phyloP scores from a whole-genome alignment of 2,329 filamentous ascomycete species.

The Nothophoma quercina region DNA sequence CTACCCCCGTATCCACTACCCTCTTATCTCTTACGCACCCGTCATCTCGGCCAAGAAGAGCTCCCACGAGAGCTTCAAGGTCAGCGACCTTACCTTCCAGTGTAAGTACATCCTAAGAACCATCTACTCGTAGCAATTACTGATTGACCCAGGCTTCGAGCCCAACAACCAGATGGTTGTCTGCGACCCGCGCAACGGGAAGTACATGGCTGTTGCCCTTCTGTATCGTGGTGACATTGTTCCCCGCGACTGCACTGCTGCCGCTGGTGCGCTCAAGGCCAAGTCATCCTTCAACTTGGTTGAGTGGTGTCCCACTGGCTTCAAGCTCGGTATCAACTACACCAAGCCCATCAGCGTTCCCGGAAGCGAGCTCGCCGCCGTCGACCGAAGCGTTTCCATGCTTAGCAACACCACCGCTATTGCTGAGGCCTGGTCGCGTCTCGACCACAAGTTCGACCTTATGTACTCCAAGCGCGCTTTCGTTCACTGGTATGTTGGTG shows the following conservation, averaged over 20 bases:
- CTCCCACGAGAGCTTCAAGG: conserved; percentile 87
- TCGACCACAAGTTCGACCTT: conserved; percentile 78
- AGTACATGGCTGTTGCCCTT: conserved; percentile 78
- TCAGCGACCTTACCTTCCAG: conserved; percentile 77
- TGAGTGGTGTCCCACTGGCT: conserved; percentile 78
- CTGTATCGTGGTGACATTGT: conserved; percentile 77
- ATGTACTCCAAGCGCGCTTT: conserved; percentile 82
- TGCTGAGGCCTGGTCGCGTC: conserved; percentile 74
- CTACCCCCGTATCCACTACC: conserved; percentile 77
- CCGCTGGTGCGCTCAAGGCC: conserved; percentile 72
- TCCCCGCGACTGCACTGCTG: conserved; percentile 72
- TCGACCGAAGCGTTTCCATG: conserved; percentile 92
- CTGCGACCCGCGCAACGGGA: conserved; percentile 76
- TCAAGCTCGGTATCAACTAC: conserved; percentile 80
- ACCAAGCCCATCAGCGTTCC: conserved; percentile 87
- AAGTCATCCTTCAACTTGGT: conserved; percentile 77
- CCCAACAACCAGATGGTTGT: conserved; percentile 83
- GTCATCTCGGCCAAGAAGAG: conserved; percentile 78
- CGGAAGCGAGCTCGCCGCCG: conserved; percentile 95
- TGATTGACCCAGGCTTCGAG: conserved; percentile 67
- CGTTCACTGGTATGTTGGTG: conserved; percentile 82
- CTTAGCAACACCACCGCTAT: conserved; percentile 79
- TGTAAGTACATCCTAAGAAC: conserved; percentile 55
- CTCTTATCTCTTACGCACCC: conserved; percentile 75
- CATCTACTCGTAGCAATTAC: conserved; percentile 9